A percentile compares a stretch with the other conserved stretches of the same genome.
Conservation (phyloP, 2,329 filamentous ascomycete species). For the Knoxdaviesia proteae region DNA sequence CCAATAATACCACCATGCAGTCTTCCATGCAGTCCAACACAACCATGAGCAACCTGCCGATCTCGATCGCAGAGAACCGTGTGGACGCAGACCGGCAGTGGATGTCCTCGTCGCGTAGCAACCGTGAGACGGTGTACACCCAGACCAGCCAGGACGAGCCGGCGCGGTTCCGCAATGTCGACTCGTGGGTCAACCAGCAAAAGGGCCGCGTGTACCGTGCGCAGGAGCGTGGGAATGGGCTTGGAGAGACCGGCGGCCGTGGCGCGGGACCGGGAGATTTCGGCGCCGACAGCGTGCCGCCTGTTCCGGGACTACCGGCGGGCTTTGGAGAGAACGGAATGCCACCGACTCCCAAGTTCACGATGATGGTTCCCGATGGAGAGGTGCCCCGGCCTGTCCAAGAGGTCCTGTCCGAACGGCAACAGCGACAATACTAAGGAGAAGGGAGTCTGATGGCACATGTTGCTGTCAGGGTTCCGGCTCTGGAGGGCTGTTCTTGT, state of each 20-base stretch:
- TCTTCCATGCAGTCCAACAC: too few relatives aligned
- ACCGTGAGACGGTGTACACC: constrained; percentile 31
- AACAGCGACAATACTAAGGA: too few relatives aligned
- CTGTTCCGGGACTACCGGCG: constrained; percentile 16
- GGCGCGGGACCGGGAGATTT: constrained; percentile 6
- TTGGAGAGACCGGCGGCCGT: constrained; percentile 4
- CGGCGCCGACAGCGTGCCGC: constrained; percentile 13
- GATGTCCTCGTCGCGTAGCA: constrained; percentile 4
- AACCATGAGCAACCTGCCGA: too few relatives aligned
- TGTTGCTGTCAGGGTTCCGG: too few relatives aligned
- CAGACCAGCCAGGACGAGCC: constrained; percentile 30
- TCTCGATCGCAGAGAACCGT: too few relatives aligned
- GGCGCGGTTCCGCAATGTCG: constrained; percentile 34
- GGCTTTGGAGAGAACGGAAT: constrained; percentile 14
- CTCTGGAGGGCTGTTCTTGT: not conserved
- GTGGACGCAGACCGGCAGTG: too few relatives aligned
- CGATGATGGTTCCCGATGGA: constrained; percentile 29
- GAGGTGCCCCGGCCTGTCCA: constrained; percentile 21
- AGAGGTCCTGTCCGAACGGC: too few relatives aligned
- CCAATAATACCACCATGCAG: too few relatives aligned
- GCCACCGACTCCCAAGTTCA: constrained; percentile 24
- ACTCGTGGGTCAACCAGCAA: constrained; percentile 46
- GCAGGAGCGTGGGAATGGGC: constrained; percentile 16
- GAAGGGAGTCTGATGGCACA: too few relatives aligned
- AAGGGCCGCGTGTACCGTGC: constrained; percentile 29